Evolutionary conservation across 352 stramenopile genomes (phyloP).

Genomic region (Pythium utonaiense): DNA sequence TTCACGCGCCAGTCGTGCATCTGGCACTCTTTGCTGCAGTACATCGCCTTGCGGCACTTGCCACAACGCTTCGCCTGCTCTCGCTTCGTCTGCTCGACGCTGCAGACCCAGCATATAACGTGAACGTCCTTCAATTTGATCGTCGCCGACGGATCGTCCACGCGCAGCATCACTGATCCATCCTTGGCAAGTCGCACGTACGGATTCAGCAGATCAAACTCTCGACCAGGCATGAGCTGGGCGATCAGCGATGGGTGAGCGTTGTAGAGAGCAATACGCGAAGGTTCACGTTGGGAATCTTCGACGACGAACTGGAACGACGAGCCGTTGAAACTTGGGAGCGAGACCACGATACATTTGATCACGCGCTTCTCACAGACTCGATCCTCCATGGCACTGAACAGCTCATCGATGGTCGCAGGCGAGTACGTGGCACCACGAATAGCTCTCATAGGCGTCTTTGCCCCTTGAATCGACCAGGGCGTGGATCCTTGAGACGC

Average conservation of each 20-base stretch:
- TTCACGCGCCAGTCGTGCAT: slow-evolving; percentile 11
- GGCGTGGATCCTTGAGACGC: too few relatives aligned
- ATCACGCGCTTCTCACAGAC: not conserved
- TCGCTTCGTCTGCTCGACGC: not conserved
- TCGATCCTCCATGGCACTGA: not conserved
- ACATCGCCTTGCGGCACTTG: slow-evolving; percentile 10
- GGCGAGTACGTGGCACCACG: not conserved
- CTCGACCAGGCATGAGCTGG: slow-evolving; percentile 1
- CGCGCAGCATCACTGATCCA: slow-evolving; percentile 1
- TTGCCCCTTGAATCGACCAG: too few relatives aligned
- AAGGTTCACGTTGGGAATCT: slow-evolving; percentile 7
- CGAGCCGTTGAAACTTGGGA: not conserved
- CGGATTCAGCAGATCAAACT: not conserved
- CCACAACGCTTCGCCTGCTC: not conserved
- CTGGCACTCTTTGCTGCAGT: slow-evolving; percentile 13
- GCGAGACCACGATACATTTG: slow-evolving; percentile 5
- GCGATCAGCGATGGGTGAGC: not conserved
- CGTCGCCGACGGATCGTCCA: not conserved
- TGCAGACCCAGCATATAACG: slow-evolving; percentile 10
- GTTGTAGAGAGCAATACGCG: slow-evolving; percentile 3
- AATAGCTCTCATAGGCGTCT: too few relatives aligned
- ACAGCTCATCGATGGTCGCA: slow-evolving; percentile 6
- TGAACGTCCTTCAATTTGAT: not conserved
- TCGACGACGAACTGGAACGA: slow-evolving; percentile 1
- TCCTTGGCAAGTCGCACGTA: slow-evolving; percentile 4